Evolutionary conservation across 2,329 filamentous ascomycete genomes (phyloP).

Genomic region (Xylaria sp.): DNA sequence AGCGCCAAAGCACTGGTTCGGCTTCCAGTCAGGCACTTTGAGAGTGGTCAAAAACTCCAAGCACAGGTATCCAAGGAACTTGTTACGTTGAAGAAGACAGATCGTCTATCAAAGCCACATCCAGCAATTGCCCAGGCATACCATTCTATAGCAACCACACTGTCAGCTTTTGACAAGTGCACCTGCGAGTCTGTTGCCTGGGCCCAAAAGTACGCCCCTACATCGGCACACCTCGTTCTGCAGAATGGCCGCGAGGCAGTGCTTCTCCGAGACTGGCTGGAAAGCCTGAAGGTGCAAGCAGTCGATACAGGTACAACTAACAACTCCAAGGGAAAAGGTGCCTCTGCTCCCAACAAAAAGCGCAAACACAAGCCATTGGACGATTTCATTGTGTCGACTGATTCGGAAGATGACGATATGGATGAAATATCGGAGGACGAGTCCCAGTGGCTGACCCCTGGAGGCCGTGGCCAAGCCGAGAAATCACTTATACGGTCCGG

Average conservation of each 20-base stretch:
- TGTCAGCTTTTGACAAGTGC: constrained; percentile 77
- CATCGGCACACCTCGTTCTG: constrained; percentile 63
- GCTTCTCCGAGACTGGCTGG: constrained; percentile 76
- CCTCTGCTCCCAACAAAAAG: constrained; percentile 48
- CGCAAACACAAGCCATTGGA: constrained; percentile 70
- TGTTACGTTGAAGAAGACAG: constrained; percentile 27
- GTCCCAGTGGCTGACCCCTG: constrained; percentile 39
- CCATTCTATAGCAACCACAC: constrained; percentile 49
- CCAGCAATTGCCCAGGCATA: constrained; percentile 57
- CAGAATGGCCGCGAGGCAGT: constrained; percentile 65
- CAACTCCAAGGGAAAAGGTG: constrained; percentile 30
- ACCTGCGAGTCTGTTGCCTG: constrained; percentile 69
- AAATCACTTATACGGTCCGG: constrained; percentile 50
- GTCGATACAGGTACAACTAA: constrained; percentile 58
- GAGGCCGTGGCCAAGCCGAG: constrained; percentile 37
- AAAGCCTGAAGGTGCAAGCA: constrained; percentile 66
- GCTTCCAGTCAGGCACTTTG: constrained; percentile 51
- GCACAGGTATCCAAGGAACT: constrained; percentile 44
- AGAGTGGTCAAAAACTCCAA: constrained; percentile 52
- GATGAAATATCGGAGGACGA: constrained; percentile 62
- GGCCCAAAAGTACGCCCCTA: constrained; percentile 80
- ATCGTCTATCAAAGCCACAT: constrained; percentile 38
- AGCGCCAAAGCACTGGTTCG: constrained; percentile 45
- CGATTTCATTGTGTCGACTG: constrained; percentile 73
- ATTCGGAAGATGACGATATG: constrained; percentile 66